These are phyloP conservation scores for Ophiostoma sp. DNA, from an alignment of 2,329 filamentous ascomycete species.

Conservation along the genomic window DNA sequence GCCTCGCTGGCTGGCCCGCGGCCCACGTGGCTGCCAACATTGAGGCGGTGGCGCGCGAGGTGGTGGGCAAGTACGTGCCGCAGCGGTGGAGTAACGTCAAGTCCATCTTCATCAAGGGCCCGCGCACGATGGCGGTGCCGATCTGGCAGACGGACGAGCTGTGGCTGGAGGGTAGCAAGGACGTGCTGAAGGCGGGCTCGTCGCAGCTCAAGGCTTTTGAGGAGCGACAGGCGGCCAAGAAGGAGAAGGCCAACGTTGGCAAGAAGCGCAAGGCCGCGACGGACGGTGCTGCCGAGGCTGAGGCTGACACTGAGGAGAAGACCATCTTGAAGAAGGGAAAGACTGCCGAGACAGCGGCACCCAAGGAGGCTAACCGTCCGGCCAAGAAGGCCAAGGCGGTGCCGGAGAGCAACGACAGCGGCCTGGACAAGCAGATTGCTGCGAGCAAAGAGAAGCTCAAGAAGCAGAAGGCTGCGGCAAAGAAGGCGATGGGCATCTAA, in stretches of 20 bases:
- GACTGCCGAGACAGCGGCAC: constrained; percentile 50
- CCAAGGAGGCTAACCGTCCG: constrained; percentile 50
- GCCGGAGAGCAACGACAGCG: constrained; percentile 51
- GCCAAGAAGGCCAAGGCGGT: constrained; percentile 44
- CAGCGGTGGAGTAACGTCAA: constrained; percentile 86
- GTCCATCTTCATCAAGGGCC: constrained; percentile 85
- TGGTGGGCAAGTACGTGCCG: constrained; percentile 78
- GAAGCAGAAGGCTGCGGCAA: constrained; percentile 60
- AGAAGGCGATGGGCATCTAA: constrained; percentile 35
- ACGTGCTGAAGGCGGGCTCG: constrained; percentile 62
- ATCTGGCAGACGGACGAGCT: constrained; percentile 92
- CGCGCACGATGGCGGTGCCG: constrained; percentile 84
- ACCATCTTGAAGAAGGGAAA: constrained; percentile 57
- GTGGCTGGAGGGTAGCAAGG: constrained; percentile 74
- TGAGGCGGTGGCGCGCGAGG: constrained; percentile 64
- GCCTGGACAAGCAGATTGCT: constrained; percentile 60
- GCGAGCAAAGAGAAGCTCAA: constrained; percentile 58
- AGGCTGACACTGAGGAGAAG: constrained; percentile 44
- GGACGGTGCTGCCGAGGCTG: constrained; percentile 29
- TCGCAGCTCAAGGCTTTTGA: constrained; percentile 49
- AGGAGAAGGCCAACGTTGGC: constrained; percentile 58
- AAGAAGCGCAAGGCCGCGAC: constrained; percentile 63
- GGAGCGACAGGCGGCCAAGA: constrained; percentile 36
- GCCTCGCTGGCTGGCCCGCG: constrained; percentile 70
- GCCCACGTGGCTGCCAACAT: constrained; percentile 81